Evolutionary conservation across 768 basidiomycete species (phyloP).

Genomic region (Calvatia gigantea): DNA sequence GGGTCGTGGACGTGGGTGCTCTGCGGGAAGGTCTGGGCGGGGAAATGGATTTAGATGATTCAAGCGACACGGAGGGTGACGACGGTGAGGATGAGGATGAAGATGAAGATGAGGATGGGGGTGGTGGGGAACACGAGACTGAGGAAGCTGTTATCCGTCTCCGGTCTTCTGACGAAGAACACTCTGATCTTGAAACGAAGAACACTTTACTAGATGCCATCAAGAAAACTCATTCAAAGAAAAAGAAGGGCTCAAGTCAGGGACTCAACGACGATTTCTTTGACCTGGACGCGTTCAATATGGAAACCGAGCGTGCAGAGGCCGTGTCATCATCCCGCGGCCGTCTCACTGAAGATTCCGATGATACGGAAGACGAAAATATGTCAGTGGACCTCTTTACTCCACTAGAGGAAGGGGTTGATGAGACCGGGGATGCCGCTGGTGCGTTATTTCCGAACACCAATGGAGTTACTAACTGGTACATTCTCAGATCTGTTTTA

Average conservation of each 20-base stretch:
- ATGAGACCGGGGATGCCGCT: slow-evolving; percentile 35
- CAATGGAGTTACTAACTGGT: background rate
- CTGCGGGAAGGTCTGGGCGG: slow-evolving; percentile 11
- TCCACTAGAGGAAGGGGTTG: slow-evolving; percentile 42
- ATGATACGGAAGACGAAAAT: slow-evolving; percentile 54
- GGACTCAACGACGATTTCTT: slow-evolving; percentile 91
- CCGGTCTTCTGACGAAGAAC: slow-evolving; percentile 33
- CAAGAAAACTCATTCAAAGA: slow-evolving; percentile 23
- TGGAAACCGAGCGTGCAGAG: slow-evolving; percentile 78
- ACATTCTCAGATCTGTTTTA: slow-evolving; percentile 55
- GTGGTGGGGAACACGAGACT: slow-evolving; percentile 7
- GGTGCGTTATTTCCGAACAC: slow-evolving; percentile 29
- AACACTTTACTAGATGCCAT: slow-evolving; percentile 25
- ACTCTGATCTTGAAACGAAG: slow-evolving; percentile 15
- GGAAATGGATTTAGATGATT: slow-evolving; percentile 20
- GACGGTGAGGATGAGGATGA: slow-evolving; percentile 17
- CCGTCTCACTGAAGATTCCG: slow-evolving; percentile 40
- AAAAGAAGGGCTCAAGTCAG: slow-evolving; percentile 21
- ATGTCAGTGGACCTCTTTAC: slow-evolving; percentile 65
- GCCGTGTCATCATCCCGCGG: slow-evolving; percentile 60
- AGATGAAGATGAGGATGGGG: slow-evolving; percentile 17
- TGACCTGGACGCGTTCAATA: slow-evolving; percentile 82
- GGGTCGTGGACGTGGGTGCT: slow-evolving; percentile 54
- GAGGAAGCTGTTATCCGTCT: slow-evolving; percentile 29
- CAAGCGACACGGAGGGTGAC: slow-evolving; percentile 13